Conservation (phyloP, 176 grass and related monocot species). For the Eragrostis curvula region DNA sequence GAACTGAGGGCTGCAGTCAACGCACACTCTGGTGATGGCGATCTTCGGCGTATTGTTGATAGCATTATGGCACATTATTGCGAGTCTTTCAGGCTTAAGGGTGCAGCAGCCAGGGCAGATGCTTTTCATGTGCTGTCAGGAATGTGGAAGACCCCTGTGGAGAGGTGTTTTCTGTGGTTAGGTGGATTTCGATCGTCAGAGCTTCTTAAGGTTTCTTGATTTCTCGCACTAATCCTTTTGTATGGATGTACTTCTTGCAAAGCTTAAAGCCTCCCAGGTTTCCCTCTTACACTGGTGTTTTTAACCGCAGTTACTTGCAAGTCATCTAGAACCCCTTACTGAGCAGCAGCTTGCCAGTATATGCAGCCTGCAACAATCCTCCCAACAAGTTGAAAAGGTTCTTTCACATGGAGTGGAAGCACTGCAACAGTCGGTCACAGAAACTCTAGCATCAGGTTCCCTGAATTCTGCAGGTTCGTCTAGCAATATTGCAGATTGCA, state of each 20-base stretch:
- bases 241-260: neutral
- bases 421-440: slow-evolving; percentile 45
- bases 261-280: neutral
- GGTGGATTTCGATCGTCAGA: slow-evolving; percentile 64
- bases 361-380: slow-evolving; percentile 48
- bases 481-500: slow-evolving; percentile 32
- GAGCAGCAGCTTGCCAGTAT: slow-evolving; percentile 59
- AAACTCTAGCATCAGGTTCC: slow-evolving; percentile 44
- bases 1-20: slow-evolving; percentile 54
- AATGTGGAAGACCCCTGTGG: slow-evolving; percentile 68
- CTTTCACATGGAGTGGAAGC: slow-evolving; percentile 46
- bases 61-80: slow-evolving; percentile 43
- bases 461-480: slow-evolving; percentile 13
- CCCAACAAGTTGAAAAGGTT: slow-evolving; percentile 43
- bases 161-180: slow-evolving; percentile 68
- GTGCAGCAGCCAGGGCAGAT: slow-evolving; percentile 58
- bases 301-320: slow-evolving; percentile 49
- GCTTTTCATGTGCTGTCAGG: slow-evolving; percentile 58
- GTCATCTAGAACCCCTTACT: slow-evolving; percentile 60
- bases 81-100: slow-evolving; percentile 62
- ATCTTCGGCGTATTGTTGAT: slow-evolving; percentile 47
- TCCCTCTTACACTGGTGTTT: neutral
- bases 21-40: slow-evolving; percentile 46
- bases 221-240: neutral
- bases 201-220: slow-evolving; percentile 53